These are phyloP conservation scores for Marchantia paleacea DNA, from an alignment of 225 moss, liverwort and hornwort species.

Conservation along the genomic window DNA sequence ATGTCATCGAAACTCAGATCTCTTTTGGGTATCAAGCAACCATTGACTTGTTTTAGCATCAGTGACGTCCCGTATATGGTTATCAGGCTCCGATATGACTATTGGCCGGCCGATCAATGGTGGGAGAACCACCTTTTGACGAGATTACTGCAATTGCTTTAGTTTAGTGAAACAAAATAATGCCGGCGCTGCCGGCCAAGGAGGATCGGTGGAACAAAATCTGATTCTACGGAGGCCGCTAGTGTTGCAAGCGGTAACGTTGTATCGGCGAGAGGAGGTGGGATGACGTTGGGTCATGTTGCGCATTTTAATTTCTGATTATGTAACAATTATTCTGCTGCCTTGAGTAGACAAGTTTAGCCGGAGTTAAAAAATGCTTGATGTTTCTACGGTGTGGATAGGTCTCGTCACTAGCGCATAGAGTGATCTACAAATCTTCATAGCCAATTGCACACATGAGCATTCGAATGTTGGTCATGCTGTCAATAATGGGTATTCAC, in stretches of 20 bases:
- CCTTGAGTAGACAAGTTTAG: too few species aligned
- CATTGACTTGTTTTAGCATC: not conserved
- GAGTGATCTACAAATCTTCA: not conserved
- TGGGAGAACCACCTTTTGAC: not conserved
- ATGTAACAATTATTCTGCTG: too few species aligned
- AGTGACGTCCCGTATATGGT: not conserved
- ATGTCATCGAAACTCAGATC: not conserved
- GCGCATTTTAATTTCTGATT: too few species aligned
- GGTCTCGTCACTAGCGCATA: not conserved
- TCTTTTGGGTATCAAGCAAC: not conserved
- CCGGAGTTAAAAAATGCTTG: not conserved
- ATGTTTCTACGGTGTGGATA: not conserved
- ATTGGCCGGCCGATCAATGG: not conserved
- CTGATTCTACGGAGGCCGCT: not conserved
- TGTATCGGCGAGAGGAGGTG: too few species aligned
- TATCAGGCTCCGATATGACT: not conserved
- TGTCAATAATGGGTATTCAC: not conserved
- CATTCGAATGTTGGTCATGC: not conserved
- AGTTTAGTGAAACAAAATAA: not conserved
- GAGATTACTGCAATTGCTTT: not conserved
- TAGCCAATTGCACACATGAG: not conserved
- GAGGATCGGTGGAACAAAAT: not conserved
- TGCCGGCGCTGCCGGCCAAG: not conserved
- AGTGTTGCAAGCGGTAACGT: too few species aligned
- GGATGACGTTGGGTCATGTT: too few species aligned